phyloP scores from a whole-genome alignment of 2,329 filamentous ascomycete species.

The Myrmaecium sp. region DNA sequence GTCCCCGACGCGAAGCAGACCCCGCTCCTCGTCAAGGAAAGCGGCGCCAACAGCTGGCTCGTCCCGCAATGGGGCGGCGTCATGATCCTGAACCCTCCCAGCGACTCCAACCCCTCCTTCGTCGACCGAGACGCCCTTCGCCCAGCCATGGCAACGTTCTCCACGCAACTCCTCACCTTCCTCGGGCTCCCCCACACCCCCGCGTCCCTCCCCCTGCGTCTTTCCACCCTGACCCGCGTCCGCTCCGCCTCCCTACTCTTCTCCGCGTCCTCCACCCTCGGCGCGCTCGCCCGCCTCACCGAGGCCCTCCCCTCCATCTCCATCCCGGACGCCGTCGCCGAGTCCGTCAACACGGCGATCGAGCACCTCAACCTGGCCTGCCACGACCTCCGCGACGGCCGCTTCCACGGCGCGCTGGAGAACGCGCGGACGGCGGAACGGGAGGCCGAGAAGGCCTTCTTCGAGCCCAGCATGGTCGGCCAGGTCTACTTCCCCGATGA shows the following conservation, averaged over 20 bases:
- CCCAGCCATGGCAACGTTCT: constrained; percentile 75
- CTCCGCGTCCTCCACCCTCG: constrained; percentile 81
- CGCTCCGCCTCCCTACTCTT: constrained; percentile 71
- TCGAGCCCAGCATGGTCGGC: constrained; percentile 97
- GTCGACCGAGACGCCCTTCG: constrained; percentile 52
- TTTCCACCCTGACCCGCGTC: constrained; percentile 73
- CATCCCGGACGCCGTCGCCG: constrained; percentile 73
- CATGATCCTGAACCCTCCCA: constrained; percentile 45
- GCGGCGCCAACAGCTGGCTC: constrained; percentile 61
- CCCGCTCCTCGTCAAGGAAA: constrained; percentile 42
- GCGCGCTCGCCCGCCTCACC: constrained; percentile 76
- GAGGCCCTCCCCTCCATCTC: constrained; percentile 75
- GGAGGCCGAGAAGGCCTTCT: constrained; percentile 87
- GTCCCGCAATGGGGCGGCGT: constrained; percentile 91
- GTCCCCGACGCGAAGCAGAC: constrained; percentile 53
- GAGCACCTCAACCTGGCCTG: constrained; percentile 63
- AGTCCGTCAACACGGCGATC: constrained; percentile 68
- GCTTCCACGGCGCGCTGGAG: constrained; percentile 50
- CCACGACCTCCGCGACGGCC: constrained; percentile 44
- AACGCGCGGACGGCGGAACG: constrained; percentile 73
- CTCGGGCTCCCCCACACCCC: constrained; percentile 71
- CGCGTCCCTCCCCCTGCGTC: constrained; percentile 60
- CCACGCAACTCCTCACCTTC: constrained; percentile 73
- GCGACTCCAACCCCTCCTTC: constrained; percentile 23
- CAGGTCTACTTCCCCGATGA: constrained; percentile 98